phyloP scores from a whole-genome alignment of 2,329 filamentous ascomycete species.

The Hypoxylon rubiginosum region DNA sequence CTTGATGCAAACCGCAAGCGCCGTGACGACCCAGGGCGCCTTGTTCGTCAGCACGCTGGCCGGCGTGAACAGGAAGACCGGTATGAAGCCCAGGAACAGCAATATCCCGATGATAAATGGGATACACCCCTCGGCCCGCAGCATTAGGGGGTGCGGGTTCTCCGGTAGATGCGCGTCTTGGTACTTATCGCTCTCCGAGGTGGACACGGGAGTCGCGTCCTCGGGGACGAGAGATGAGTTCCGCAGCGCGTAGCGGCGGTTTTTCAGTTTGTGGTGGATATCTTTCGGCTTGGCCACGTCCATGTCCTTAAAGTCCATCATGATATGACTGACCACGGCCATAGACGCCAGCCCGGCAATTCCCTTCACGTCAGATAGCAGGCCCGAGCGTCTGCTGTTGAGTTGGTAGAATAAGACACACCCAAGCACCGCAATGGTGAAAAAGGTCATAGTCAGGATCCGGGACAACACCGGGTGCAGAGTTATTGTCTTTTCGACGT shows the following conservation, averaged over 20 bases:
- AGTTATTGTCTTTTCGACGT: slow-evolving; percentile 65
- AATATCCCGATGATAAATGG: slow-evolving; percentile 72
- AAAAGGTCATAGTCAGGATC: slow-evolving; percentile 68
- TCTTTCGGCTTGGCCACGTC: slow-evolving; percentile 75
- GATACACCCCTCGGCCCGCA: slow-evolving; percentile 70
- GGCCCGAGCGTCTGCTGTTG: slow-evolving; percentile 72
- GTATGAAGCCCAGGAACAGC: slow-evolving; percentile 69
- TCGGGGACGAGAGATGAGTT: slow-evolving; percentile 79
- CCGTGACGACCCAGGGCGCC: slow-evolving; percentile 75
- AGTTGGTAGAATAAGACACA: slow-evolving; percentile 71
- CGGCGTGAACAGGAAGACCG: slow-evolving; percentile 71
- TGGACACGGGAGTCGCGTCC: slow-evolving; percentile 60
- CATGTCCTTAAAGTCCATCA: slow-evolving; percentile 80
- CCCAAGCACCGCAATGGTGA: slow-evolving; percentile 70
- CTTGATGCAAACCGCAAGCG: slow-evolving; percentile 75
- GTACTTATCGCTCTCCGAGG: slow-evolving; percentile 61
- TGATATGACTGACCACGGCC: slow-evolving; percentile 79
- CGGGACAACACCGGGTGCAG: slow-evolving; percentile 73
- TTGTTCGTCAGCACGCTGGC: slow-evolving; percentile 69
- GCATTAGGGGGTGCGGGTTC: slow-evolving; percentile 78
- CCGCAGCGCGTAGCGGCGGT: slow-evolving; percentile 75
- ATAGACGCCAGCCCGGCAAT: slow-evolving; percentile 82
- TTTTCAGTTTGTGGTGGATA: slow-evolving; percentile 76
- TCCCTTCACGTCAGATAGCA: slow-evolving; percentile 77
- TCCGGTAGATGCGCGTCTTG: slow-evolving; percentile 64